Evolutionary conservation across 2,329 filamentous ascomycete genomes (phyloP), one percentile per base, ranked within the genome.

Genomic region (Paecilomyces dactylethromorphus): DNA sequence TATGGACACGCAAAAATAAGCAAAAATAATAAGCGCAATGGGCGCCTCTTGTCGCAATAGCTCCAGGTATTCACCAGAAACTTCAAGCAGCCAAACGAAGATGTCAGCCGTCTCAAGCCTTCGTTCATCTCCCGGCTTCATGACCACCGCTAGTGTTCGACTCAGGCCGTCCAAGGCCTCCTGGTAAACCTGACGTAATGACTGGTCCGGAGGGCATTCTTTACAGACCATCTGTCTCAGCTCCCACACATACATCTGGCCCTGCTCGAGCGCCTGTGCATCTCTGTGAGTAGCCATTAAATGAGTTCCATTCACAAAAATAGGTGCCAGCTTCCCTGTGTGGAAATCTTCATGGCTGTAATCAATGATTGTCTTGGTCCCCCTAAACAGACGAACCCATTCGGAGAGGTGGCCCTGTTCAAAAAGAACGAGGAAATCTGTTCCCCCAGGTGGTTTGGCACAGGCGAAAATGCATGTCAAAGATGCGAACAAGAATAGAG

Each of bases 401-500:
- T 76, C 69, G 2, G 74, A 69, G 6, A 74, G 63, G 10, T 69
- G 67, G 7, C 66, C 68, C 18, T 73, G 61, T 15, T 69, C 65
- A 35, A 73, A 64, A 15, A 75, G 62, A 18, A 45, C n/a, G n/a
- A 78, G 65, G 24, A 77, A 70, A 33, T 77, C 71, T 10, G 66
- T 68, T 3, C 68, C 61, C 39, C 69, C 66, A 18, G 69, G 71
- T 1, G 71, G 73, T 45, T 67, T 70, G 5, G 69, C 75, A 26
- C 77, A 69, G 0, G 73, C 65, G 60, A 76, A 72, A 31, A 74
- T 69, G 3, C 70, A 68, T 0, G 74, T 76, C 6, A 78, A 45
- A 1, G 69, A 67, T 22, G 76, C 75, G 59, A 79, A 78, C 32
- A 76, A 62, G 59, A 74, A 76, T 1, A 79, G 63, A 0, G 71